These are phyloP conservation scores for Rusavskia elegans DNA, from an alignment of 495 filamentous ascomycete genomes.

Conservation along the genomic window DNA sequence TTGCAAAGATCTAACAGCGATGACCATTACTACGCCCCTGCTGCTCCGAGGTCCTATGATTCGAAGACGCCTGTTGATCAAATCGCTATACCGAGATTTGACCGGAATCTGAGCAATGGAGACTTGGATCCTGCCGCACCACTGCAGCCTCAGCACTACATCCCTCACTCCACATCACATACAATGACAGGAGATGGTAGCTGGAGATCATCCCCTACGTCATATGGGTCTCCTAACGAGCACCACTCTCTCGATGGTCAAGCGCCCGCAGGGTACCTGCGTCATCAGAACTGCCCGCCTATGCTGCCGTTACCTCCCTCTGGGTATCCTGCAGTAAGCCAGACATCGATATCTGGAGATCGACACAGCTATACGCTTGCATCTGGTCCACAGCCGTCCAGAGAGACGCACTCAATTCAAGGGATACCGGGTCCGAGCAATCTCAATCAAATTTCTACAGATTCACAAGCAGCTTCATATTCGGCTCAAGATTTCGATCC, in stretches of 20 bases:
- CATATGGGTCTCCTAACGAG: constrained; percentile 6
- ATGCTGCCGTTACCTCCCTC: constrained; percentile 11
- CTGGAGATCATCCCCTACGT: constrained; percentile 11
- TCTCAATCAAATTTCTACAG: constrained; percentile 24
- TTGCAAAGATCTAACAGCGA: constrained; percentile 13
- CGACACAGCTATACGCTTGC: constrained; percentile 3
- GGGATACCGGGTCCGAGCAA: constrained; percentile 4
- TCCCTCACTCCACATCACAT: neutral
- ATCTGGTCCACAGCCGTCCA: constrained; percentile 1
- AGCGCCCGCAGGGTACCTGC: neutral
- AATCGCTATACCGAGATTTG: constrained; percentile 1
- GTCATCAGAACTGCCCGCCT: constrained; percentile 12
- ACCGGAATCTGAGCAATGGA: constrained; percentile 1
- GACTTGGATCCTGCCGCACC: constrained; percentile 5
- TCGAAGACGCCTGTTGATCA: constrained; percentile 3
- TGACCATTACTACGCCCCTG: constrained; percentile 11
- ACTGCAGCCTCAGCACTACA: constrained; percentile 3
- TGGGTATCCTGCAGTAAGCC: constrained; percentile 7
- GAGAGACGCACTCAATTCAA: constrained; percentile 6
- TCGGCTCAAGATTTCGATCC: constrained; percentile 73
- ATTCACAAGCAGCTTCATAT: constrained; percentile 48
- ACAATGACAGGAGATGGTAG: constrained; percentile 18
- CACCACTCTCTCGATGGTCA: neutral
- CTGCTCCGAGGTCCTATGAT: constrained; percentile 4
- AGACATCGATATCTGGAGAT: constrained; percentile 3